Percentiles rank a stretch among this genome's conserved stretches.
phyloP scores from a whole-genome alignment of 495 filamentous ascomycete species.

The Cercophora newfieldiana region DNA sequence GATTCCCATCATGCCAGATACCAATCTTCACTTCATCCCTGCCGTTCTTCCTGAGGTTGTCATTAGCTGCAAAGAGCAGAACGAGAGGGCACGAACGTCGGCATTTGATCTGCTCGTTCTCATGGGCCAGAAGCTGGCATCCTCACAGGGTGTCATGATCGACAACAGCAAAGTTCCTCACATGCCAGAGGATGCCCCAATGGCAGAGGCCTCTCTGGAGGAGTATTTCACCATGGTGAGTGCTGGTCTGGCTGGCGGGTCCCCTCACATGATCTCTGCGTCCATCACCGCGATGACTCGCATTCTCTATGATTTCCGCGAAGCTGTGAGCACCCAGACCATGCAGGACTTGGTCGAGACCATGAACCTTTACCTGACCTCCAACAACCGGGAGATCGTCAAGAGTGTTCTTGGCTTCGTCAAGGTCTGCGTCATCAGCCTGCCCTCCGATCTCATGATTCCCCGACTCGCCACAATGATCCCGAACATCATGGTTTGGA shows the following conservation, averaged over 20 bases:
- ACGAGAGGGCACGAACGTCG: slow-evolving; percentile 83
- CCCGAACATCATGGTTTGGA: slow-evolving; percentile 91
- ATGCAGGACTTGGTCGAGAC: slow-evolving; percentile 82
- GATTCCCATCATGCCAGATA: slow-evolving; percentile 70
- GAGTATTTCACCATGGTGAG: slow-evolving; percentile 99
- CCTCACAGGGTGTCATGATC: slow-evolving; percentile 68
- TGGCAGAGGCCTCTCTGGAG: slow-evolving; percentile 74
- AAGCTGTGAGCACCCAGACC: slow-evolving; percentile 53
- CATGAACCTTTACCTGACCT: slow-evolving; percentile 90
- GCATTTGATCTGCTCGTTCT: slow-evolving; percentile 89
- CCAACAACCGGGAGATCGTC: slow-evolving; percentile 94
- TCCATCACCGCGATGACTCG: slow-evolving; percentile 89
- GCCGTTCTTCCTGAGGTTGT: slow-evolving; percentile 89
- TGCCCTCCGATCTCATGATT: slow-evolving; percentile 72
- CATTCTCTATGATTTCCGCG: slow-evolving; percentile 84
- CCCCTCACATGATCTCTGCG: slow-evolving; percentile 94
- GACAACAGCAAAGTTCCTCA: slow-evolving; percentile 80
- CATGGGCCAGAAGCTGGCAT: slow-evolving; percentile 77
- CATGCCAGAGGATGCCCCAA: slow-evolving; percentile 78
- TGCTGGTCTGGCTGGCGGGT: slow-evolving; percentile 85
- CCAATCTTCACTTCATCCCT: slow-evolving; percentile 87
- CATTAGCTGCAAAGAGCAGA: slow-evolving; percentile 92
- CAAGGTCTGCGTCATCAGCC: slow-evolving; percentile 87
- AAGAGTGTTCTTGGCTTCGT: slow-evolving; percentile 90
- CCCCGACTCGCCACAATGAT: slow-evolving; percentile 72